Base-by-base conservation (phyloP, 805 yeast species). In the Starmerella vitae region DNA sequence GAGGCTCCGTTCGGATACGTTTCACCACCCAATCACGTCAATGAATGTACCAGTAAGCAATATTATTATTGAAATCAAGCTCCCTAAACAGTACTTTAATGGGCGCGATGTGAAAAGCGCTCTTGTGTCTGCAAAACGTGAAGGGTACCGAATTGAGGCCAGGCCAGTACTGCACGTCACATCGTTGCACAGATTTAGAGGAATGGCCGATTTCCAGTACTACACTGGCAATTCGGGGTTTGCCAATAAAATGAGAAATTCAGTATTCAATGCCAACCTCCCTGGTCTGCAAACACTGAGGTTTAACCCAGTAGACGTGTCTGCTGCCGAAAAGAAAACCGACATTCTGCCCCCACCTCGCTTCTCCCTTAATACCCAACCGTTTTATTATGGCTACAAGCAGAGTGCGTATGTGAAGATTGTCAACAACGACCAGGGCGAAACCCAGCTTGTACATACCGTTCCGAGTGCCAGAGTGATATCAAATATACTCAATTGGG, bases 181-280 rank as follows among this genome's bases (percentile, higher is more conserved):
- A 49, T 69, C 73, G 42, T 78, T 77, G 14, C 77, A 75, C 52
- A 70, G 79, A 46, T 88, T 88, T 57, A 70, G 94, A 49, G 83
- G 81, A 47, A 72, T 85, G 68, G 76, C 88, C 0, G 97, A 86
- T 59, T 88, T 84, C 57, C 97, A 91, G 56, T 70, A 72, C 46
- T 63, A 71, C 24, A 71, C 84, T 10, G 69, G 68, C 36, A 68
- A 71, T 48, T 76, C 78, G 12, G 55, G 62, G 2, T 70, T 75
- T 44, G 66, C 70, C 1, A 46, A 57, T 6, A 63, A 53, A 18
- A 58, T 70, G 34, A 50, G 60, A 26, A 40, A 49, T 1, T 63
- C 76, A 2, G 49, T 76, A 3, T 62, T 62, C 29, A 43, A 56
- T 0, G 70, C 73, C 6, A 57, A 70, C 46, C 56, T 66, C 19